Evolutionary conservation across 345 rosid genomes (phyloP), one percentile per base, ranked within the genome.

Genomic region (Syzygium jambos): DNA sequence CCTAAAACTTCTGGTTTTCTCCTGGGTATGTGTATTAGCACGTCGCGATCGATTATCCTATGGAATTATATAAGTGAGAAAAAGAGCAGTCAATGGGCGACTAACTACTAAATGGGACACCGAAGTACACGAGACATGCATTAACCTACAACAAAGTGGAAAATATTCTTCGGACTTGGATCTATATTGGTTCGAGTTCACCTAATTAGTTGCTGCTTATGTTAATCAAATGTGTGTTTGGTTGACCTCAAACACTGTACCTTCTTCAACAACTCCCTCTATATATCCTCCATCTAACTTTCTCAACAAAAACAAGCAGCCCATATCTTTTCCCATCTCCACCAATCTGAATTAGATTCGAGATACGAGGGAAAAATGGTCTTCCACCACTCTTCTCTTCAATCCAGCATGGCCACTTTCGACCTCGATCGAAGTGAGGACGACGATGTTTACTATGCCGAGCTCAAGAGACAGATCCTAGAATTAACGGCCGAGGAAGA

Each of bases 211-310:
- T 52, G 73, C 59, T 23, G 84, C 54, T 80, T 55, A 12, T 82
- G 23, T 38, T 73, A 73, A 73, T 34, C 25, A 4, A 73, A 17
- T 34, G 80, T 73, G 80, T 19, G 63, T 84, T 84, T 84, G 63
- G 86, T 82, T 87, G 86, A 87, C 88, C 88, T 49, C 73, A 83
- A 87, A 83, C 86, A 83, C 85, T 63, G 29, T 63, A 68, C 63
- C 85, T 51, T 65, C 41, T 51, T 23, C 46, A 49, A 23, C 59
- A 34, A 53, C n/a, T 59, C 78, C 80, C 6, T 52, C 63, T 87
- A 56, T 82, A 82, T 55, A 57, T 57, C 16, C 52, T 29, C 29
- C 87, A 29, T 46, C 84, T 54, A 34, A 41, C 25, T 25, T 49
- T 52, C 85, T 83, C 85, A 25, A 73, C 41, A 34, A 38, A 73